Evolutionary conservation across 2,329 filamentous ascomycete genomes (phyloP).

Genomic region (Arthrobotrys sphaeroides): DNA sequence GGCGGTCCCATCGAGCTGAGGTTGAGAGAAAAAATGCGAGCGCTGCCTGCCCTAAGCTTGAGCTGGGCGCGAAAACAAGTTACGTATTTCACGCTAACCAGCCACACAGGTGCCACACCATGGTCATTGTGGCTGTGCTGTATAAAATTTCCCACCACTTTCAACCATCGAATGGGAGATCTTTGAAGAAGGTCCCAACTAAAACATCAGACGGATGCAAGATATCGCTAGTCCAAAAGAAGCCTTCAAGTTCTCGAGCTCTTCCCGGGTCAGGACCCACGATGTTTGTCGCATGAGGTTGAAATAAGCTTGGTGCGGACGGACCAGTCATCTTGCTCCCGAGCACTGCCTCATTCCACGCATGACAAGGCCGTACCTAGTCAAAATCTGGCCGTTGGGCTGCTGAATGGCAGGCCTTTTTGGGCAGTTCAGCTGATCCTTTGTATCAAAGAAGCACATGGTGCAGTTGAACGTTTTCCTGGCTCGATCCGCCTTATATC

Average conservation of each 20-base stretch:
- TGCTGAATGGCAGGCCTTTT: constrained; percentile 22
- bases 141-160: constrained; percentile 23
- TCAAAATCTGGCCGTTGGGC: constrained; percentile 34
- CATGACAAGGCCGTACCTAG: constrained; percentile 50
- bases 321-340: constrained; percentile 49
- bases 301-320: constrained; percentile 54
- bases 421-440: constrained; percentile 45
- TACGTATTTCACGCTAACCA: constrained; percentile 43
- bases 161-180: constrained; percentile 13
- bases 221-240: constrained; percentile 29
- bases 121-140: constrained; percentile 43
- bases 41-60: constrained; percentile 10
- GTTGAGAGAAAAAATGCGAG: constrained; percentile 31
- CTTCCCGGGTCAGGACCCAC: constrained; percentile 29
- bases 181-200: constrained; percentile 1
- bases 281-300: constrained; percentile 54
- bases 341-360: constrained; percentile 54
- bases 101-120: constrained; percentile 43
- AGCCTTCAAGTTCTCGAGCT: constrained; percentile 21
- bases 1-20: constrained; percentile 11
- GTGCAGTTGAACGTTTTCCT: constrained; percentile 32
- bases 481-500: constrained; percentile 35
- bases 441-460: constrained; percentile 26
- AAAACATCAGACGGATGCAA: constrained; percentile 37
- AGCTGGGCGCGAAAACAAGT: constrained; percentile 30